phyloP scores from a whole-genome alignment of 1,284 basidiomycete genomes.

The Wallemia mellicola region DNA sequence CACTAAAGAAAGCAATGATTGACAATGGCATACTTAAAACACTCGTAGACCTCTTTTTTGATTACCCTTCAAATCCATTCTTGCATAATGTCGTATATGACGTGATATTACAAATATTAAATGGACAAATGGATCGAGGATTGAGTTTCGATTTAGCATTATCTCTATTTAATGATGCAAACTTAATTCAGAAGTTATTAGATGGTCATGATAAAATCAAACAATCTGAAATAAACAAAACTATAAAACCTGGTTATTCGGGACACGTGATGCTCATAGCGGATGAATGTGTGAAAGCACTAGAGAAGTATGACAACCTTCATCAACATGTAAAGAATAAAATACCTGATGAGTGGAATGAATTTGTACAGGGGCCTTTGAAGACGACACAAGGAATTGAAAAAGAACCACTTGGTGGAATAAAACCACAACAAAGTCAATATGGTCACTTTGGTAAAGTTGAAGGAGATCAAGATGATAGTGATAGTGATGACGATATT shows the following conservation, averaged over 20 bases:
- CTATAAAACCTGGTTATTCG: slow-evolving; percentile 64
- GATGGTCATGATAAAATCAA: slow-evolving; percentile 30
- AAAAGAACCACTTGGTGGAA: slow-evolving; percentile 34
- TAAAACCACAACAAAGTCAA: slow-evolving; percentile 1
- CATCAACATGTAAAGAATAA: slow-evolving; percentile 28
- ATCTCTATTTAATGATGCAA: slow-evolving; percentile 47
- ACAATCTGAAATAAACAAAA: slow-evolving; percentile 31
- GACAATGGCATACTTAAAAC: neutral
- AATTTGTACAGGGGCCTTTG: slow-evolving; percentile 52
- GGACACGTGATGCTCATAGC: slow-evolving; percentile 82
- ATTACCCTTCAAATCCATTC: slow-evolving; percentile 94
- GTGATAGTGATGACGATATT: slow-evolving; percentile 1
- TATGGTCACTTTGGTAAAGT: slow-evolving; percentile 1
- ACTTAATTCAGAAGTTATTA: slow-evolving; percentile 47
- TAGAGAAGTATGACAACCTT: slow-evolving; percentile 58
- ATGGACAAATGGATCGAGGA: slow-evolving; percentile 43
- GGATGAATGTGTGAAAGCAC: slow-evolving; percentile 55
- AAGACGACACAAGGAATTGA: slow-evolving; percentile 59
- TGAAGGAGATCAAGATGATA: neutral
- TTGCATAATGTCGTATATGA: slow-evolving; percentile 93
- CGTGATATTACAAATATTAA: slow-evolving; percentile 78
- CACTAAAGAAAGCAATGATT: neutral
- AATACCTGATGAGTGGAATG: slow-evolving; percentile 56
- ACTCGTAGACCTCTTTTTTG: slow-evolving; percentile 48
- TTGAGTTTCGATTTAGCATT: slow-evolving; percentile 51